A percentile compares a stretch with the other conserved stretches of the same genome.
Evolutionary conservation across 2,329 filamentous ascomycete species (phyloP).

Genomic region (Alternaria arbusti): DNA sequence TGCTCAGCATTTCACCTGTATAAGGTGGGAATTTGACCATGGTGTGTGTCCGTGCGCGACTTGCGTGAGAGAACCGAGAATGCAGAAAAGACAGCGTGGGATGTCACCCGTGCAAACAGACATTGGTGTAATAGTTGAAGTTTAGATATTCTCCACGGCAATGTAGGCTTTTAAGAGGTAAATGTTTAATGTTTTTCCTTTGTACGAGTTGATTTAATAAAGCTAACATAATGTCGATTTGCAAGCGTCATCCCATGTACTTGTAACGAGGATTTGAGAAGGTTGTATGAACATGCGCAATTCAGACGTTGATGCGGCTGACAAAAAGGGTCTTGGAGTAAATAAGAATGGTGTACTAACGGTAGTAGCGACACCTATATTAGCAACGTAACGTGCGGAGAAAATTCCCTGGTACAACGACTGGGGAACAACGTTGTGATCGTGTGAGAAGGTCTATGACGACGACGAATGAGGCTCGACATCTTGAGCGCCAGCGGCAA

Average conservation of each 20-base stretch:
- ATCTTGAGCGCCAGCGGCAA: constrained; percentile 30
- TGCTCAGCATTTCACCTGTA: no score
- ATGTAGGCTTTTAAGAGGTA: not conserved
- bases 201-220: not conserved
- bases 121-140: not conserved
- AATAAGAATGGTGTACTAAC: not conserved
- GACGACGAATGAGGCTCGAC: constrained; percentile 22
- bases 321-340: not conserved
- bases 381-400: constrained; percentile 1
- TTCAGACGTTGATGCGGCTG: not conserved
- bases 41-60: not conserved
- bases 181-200: not conserved
- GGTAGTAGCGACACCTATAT: not conserved
- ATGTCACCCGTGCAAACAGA: no score
- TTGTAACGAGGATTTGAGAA: not conserved
- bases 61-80: no score
- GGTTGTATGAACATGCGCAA: not conserved
- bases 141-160: not conserved
- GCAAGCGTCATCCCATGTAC: not conserved
- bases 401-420: constrained; percentile 1
- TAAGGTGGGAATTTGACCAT: not conserved
- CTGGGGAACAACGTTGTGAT: constrained; percentile 21
- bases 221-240: not conserved
- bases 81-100: no score
- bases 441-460: constrained; percentile 32